Percentiles rank a stretch among this genome's conserved stretches.
phyloP scores from a whole-genome alignment of 148 eudicot genomes.

The Vaccinium macrocarpon region DNA sequence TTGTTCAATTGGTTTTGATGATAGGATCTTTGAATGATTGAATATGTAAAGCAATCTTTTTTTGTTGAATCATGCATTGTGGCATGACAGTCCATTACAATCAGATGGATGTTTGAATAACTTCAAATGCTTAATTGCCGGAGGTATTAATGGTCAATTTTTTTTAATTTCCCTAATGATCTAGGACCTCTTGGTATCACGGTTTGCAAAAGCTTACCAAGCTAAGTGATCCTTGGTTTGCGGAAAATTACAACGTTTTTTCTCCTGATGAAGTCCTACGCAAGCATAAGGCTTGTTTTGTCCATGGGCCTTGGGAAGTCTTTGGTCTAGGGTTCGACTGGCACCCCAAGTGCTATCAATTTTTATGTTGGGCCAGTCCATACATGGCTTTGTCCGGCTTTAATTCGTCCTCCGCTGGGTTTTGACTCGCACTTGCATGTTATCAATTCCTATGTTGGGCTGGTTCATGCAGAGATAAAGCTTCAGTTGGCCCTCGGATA shows the following conservation, averaged over 20 bases:
- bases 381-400: neutral
- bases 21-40: neutral
- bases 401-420: no score
- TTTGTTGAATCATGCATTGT: no score
- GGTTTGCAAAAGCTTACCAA: neutral
- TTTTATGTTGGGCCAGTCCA: neutral
- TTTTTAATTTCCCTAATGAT: neutral
- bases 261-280: neutral
- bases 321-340: neutral
- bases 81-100: no score
- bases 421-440: no score
- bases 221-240: neutral
- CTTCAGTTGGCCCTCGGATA: no score
- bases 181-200: neutral
- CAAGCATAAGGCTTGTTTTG: neutral
- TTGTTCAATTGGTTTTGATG: neutral
- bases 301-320: neutral
- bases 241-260: neutral
- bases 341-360: neutral
- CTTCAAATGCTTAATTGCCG: neutral
- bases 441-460: no score
- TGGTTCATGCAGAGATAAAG: no score
- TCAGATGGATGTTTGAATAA: neutral
- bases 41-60: no score
- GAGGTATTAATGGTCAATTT: neutral